These are phyloP conservation scores for Ogataea naganishii DNA, from an alignment of 805 yeast genomes.

Conservation along the genomic window DNA sequence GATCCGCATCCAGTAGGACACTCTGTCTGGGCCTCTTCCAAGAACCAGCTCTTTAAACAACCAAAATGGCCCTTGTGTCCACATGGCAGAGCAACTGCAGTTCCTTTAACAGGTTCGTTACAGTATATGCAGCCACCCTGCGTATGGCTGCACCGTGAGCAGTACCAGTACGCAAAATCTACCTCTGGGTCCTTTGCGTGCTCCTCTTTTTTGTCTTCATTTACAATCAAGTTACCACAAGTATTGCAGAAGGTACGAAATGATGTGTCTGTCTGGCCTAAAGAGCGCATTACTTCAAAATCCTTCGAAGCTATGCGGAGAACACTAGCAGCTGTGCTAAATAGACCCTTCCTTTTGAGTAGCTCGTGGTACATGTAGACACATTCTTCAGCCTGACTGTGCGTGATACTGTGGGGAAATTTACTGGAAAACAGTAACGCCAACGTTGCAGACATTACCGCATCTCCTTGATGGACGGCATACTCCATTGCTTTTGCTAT, in stretches of 20 bases:
- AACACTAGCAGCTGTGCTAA: constrained; percentile 50
- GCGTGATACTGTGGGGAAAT: constrained; percentile 22
- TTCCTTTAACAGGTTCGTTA: constrained; percentile 66
- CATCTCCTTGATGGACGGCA: constrained; percentile 54
- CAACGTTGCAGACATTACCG: constrained; percentile 50
- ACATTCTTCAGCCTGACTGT: constrained; percentile 42
- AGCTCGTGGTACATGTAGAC: constrained; percentile 44
- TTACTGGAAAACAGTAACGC: constrained; percentile 41
- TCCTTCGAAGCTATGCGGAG: constrained; percentile 28
- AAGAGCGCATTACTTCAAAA: constrained; percentile 23
- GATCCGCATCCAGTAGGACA: constrained; percentile 79
- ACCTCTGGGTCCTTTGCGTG: constrained; percentile 21
- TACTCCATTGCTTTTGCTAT: constrained; percentile 44
- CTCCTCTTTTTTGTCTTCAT: constrained; percentile 44
- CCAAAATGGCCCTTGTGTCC: constrained; percentile 85
- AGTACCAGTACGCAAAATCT: constrained; percentile 74
- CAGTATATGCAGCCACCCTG: constrained; percentile 74
- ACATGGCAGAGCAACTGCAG: constrained; percentile 56
- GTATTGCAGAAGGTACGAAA: constrained; percentile 51
- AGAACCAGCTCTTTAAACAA: constrained; percentile 73
- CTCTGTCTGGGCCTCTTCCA: constrained; percentile 49
- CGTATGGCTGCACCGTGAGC: constrained; percentile 56
- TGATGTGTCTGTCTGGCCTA: constrained; percentile 29
- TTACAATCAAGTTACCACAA: constrained; percentile 51
- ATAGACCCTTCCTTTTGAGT: constrained; percentile 39